Conservation (phyloP, 768 basidiomycete genomes). For the Leccinum pellstonianum region DNA sequence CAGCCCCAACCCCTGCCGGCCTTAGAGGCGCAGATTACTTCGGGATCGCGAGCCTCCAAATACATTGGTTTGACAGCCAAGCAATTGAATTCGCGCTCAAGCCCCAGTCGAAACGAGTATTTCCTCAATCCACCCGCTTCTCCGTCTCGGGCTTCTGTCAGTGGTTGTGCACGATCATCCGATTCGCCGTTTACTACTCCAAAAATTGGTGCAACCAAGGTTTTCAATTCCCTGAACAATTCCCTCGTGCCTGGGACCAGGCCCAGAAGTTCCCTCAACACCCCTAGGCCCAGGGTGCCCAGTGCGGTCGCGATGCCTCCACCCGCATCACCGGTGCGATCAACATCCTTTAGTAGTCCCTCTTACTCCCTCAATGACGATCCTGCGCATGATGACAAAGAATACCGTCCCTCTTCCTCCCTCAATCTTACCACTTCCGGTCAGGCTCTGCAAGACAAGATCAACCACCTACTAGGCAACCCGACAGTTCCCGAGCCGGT, state of each 20-base stretch:
- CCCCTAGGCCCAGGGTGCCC: conserved; percentile 65
- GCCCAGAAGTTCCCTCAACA: conserved; percentile 38
- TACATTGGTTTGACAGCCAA: conserved; percentile 84
- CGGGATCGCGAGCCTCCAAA: conserved; percentile 81
- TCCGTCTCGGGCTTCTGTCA: conserved; percentile 37
- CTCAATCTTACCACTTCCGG: conserved; percentile 40
- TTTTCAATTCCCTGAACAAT: conserved; percentile 11
- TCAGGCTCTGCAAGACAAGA: conserved; percentile 48
- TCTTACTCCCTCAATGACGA: conserved; percentile 41
- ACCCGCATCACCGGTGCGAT: conserved; percentile 58
- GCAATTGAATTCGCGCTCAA: conserved; percentile 57
- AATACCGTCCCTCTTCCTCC: conserved; percentile 23
- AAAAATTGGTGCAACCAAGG: conserved; percentile 45
- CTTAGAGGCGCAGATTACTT: conserved; percentile 55
- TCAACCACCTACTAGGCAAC: conserved; percentile 42
- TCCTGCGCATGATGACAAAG: conserved; percentile 13
- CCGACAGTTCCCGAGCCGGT: conserved; percentile 16
- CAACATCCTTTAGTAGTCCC: conserved; percentile 30
- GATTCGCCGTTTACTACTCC: conserved; percentile 70
- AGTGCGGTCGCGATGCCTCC: conserved; percentile 82
- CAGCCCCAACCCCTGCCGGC: conserved; percentile 27
- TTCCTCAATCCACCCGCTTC: conserved; percentile 33
- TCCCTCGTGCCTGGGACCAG: conserved; percentile 26
- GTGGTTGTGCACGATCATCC: conserved; percentile 35
- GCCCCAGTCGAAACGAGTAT: conserved; percentile 19